These are phyloP conservation scores for Solanum okadae DNA, from an alignment of 257 asterid genomes.

Conservation along the genomic window DNA sequence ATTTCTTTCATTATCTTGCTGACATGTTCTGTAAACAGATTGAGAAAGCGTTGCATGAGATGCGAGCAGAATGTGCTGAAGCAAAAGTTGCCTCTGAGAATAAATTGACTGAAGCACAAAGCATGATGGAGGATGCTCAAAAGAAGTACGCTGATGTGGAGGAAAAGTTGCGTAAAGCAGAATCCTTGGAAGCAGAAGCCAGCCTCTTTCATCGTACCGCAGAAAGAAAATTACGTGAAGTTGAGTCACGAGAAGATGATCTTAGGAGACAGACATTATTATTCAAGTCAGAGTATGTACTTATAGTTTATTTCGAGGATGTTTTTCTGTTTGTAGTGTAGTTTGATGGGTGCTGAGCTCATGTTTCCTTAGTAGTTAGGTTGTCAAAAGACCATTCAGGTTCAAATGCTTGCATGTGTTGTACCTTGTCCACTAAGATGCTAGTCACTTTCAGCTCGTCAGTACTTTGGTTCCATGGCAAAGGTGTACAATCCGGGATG, in stretches of 20 bases:
- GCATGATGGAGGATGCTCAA: slow-evolving; percentile 62
- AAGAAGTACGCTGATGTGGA: slow-evolving; percentile 61
- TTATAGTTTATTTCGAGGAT: not conserved
- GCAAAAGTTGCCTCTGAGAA: slow-evolving; percentile 64
- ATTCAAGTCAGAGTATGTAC: slow-evolving; percentile 75
- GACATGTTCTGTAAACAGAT: slow-evolving; percentile 35
- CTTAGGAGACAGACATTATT: slow-evolving; percentile 59
- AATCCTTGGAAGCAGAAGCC: slow-evolving; percentile 86
- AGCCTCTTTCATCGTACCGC: slow-evolving; percentile 66
- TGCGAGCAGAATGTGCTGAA: slow-evolving; percentile 92
- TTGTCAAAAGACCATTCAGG: not conserved
- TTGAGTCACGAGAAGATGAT: slow-evolving; percentile 94
- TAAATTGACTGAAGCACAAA: slow-evolving; percentile 63
- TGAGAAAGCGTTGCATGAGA: slow-evolving; percentile 93
- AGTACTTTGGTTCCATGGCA: not conserved
- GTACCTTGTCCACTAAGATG: not conserved
- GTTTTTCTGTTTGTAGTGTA: not conserved
- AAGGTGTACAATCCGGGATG: not conserved
- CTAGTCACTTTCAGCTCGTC: not conserved
- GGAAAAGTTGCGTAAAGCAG: slow-evolving; percentile 61
- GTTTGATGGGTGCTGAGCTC: not conserved
- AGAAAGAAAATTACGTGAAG: slow-evolving; percentile 84
- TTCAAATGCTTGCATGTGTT: not conserved
- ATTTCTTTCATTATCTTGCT: not conserved
- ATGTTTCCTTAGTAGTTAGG: not conserved